Evolutionary conservation across 2,329 filamentous ascomycete genomes (phyloP), one percentile per base, ranked within the genome.

Genomic region (Hawksworthiomyces lignivorus): DNA sequence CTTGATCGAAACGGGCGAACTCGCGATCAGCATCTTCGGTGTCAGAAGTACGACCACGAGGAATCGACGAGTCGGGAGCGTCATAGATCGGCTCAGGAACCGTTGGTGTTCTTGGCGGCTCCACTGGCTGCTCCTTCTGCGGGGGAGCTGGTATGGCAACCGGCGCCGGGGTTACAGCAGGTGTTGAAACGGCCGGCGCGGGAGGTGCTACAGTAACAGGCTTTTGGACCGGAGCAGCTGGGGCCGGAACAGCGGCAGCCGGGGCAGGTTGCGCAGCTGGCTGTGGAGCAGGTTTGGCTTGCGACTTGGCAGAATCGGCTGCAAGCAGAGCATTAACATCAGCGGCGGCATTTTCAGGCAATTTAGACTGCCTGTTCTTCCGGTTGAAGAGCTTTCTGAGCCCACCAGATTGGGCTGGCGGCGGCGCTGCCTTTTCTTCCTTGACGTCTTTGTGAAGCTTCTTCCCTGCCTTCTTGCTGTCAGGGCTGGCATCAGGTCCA

Each of bases 1-100:
- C 92, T 63, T 97, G 90, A 55, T 92, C 84, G 56, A 97, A 97
- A 19, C 68, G 71, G 14, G 74, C 67, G 51, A 79, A 79, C 43
- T 81, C 80, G 10, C 72, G 63, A 24, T 70, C 66, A n/a, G 77
- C 75, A 51, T 82, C 72, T 31, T 65, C 62, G 7, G 70, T 72
- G 48, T 84, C 76, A 8, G 65, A 62, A 1, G 71, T 79, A 53
- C 78, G 75, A 27, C 82, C 69, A 5, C 72, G 75, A 6, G 83
- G 82, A 5, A 77, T 57, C 27, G 64, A 62, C 14, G 70, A 64
- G 10, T 62, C 52, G 3, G 69, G 66, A 1, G 68, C 63, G 38
- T 68, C 66, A 36, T 72, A 70, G 7, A 61, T 58, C 22, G 58
- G 60, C 46, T 64, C 62, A 5, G 52, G 48, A 39, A 47, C 38